Percentiles rank a stretch among this genome's conserved stretches.
phyloP scores from a whole-genome alignment of 139 green algal genomes.

The Chlorella sorokiniana region DNA sequence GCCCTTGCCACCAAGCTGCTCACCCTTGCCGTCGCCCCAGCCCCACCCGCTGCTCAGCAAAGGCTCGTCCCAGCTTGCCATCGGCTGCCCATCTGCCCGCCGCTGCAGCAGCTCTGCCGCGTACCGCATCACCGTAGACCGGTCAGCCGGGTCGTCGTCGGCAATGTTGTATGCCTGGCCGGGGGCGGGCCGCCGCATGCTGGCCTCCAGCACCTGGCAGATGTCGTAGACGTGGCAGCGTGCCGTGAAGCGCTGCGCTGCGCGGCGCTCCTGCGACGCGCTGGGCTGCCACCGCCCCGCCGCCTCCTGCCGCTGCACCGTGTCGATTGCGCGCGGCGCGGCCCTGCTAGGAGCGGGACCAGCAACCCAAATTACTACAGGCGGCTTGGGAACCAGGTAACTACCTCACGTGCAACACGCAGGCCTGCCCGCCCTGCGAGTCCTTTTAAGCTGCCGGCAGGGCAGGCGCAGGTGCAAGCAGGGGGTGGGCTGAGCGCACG shows the following conservation, averaged over 20 bases:
- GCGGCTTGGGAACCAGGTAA: too few relatives aligned
- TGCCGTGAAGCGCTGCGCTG: slow-evolving; percentile 56
- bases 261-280: slow-evolving; percentile 44
- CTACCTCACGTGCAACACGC: too few relatives aligned
- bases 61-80: background rate
- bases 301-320: slow-evolving; percentile 14
- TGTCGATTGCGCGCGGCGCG: slow-evolving; percentile 58
- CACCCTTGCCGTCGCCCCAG: background rate
- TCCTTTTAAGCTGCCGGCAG: too few relatives aligned
- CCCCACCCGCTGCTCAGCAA: background rate
- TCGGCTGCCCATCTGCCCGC: background rate
- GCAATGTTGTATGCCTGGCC: slow-evolving; percentile 76
- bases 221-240: slow-evolving; percentile 82
- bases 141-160: slow-evolving; percentile 74
- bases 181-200: slow-evolving; percentile 51
- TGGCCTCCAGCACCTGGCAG: slow-evolving; percentile 65
- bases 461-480: background rate
- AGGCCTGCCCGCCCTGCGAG: too few relatives aligned
- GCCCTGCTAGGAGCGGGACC: slow-evolving; percentile 4
- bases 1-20: background rate
- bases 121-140: slow-evolving; percentile 56
- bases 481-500: background rate
- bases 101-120: slow-evolving; percentile 48
- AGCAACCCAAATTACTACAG: background rate
- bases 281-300: background rate